Base-by-base conservation (phyloP, 352 stramenopile species). In the Pythium vanterpoolii region DNA sequence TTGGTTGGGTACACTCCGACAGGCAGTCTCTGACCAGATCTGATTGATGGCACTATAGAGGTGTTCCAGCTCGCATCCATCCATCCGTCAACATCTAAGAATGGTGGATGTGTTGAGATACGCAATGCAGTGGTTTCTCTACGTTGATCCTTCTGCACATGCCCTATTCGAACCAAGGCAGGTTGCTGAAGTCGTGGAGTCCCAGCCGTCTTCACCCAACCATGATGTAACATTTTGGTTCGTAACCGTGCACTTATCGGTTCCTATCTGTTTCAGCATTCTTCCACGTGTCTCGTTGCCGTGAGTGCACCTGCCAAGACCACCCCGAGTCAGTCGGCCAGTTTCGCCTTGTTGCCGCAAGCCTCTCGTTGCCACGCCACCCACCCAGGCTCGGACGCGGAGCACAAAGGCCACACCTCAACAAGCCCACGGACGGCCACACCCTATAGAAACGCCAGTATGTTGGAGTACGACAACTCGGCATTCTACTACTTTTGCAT, bases 401-500 rank as follows among this genome's bases (percentile, higher is more conserved):
- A 36, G 13, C 16, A 24, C 14, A 30, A 19, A 53, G 30, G 21
- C n/a, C n/a, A 38, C 45, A 26, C 33, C 53, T 14, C 30, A 27
- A 52, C 18, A 50, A 10, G 19, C n/a, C 31, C 30, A 36, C 14
- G 10, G 7, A 36, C 21, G 13, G 2, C 30, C 23, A 46, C 13
- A 24, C 30, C 16, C 16, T 19, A 2, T 3, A 3, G 30, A n/a
- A n/a, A n/a, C n/a, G 33, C 30, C 46, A 63, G 66, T 56, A 98
- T 98, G 96, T 78, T 99, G 53, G 95, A 99, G 74, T 99, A 99
- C 86, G 97, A 99, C 82, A 98, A 99, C 76, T 98, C 94, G 50
- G 97, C 96, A 66, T 99, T 99, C 83, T 99, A 98, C 80, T 99
- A 99, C 84, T 98, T 99, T 73, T 96, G 89, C 14, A 84, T 99